Evolutionary conservation across 1,139 yeast genomes (phyloP), one percentile per base, ranked within the genome.

Genomic region (Zygosaccharomyces pseudobailii): DNA sequence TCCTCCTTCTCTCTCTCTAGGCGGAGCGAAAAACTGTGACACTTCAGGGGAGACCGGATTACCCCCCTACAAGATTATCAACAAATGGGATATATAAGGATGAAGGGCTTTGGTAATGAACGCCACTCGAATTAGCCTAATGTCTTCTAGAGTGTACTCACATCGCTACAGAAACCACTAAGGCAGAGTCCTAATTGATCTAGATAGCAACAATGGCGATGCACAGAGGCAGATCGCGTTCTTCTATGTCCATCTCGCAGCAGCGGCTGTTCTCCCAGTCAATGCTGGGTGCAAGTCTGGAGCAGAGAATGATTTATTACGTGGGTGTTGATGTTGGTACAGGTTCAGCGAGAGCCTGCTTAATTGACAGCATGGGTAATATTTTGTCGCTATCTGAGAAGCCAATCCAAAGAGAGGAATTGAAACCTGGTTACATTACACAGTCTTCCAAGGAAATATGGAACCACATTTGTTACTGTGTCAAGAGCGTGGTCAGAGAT

Each of bases 311-410:
- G 52, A 50, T 46, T 72, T 84, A 80, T 67, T 89, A 84, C 62
- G 80, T 90, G 43, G 97, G 97, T 50, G 96, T 92, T 13, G 98
- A 92, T 64, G 97, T 92, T 31, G 98, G 98, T 23, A 90, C 98
- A 1, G 98, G 97, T 17, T 86, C 96, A 3, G 97, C 96, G 8
- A 75, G 98, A 55, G 97, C 97, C 3, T 92, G 96, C 63, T 72
- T 92, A 24, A 87, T 90, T 54, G 94, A 90, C 65, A 77, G 82
- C 58, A 72, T 77, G 42, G 97, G 98, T 47, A 82, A 84, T 43
- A 89, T 92, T 47, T 71, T 88, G 43, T 87, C 95, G 0, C 71
- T 89, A 48, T 80, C 92, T 24, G 89, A 90, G 61, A 76, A 89
- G 49, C 86, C 89, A 25, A 85, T 85, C 54, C 76, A 84, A 54